Percentiles rank a stretch among this genome's conserved stretches.
Conservation (phyloP, 2,329 filamentous ascomycete species). For the Colletotrichum magnum region DNA sequence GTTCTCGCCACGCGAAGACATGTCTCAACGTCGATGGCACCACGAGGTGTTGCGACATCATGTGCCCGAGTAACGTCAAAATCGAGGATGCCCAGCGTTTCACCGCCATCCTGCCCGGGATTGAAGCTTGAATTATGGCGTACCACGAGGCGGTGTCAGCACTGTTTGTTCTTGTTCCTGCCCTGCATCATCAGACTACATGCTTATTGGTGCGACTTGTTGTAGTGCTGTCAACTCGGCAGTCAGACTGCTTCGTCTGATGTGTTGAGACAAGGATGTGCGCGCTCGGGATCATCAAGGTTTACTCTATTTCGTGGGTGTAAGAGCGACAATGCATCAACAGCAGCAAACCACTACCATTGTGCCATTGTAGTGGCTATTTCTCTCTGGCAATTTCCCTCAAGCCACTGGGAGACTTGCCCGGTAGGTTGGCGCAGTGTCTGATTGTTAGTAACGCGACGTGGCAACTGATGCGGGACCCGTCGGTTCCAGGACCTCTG, state of each 20-base stretch:
- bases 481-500: neutral
- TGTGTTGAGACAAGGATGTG: neutral
- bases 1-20: neutral
- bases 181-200: neutral
- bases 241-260: conserved; percentile 1
- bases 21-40: neutral
- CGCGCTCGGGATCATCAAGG: neutral
- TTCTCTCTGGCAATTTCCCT: neutral
- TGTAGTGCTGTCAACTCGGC: neutral
- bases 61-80: neutral
- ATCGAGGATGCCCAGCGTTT: neutral
- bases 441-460: neutral
- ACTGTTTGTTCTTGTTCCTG: neutral
- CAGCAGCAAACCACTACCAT: neutral
- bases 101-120: neutral
- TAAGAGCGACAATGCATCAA: neutral
- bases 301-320: neutral
- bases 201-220: neutral
- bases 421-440: neutral
- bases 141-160: neutral
- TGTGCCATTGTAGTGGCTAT: neutral
- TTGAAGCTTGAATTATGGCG: neutral
- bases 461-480: neutral
- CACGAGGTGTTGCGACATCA: neutral
- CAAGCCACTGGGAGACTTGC: neutral